Evolutionary conservation across 495 filamentous ascomycete species (phyloP), one percentile per base, ranked within the genome.

Genomic region (Hypoxylon trugodes): DNA sequence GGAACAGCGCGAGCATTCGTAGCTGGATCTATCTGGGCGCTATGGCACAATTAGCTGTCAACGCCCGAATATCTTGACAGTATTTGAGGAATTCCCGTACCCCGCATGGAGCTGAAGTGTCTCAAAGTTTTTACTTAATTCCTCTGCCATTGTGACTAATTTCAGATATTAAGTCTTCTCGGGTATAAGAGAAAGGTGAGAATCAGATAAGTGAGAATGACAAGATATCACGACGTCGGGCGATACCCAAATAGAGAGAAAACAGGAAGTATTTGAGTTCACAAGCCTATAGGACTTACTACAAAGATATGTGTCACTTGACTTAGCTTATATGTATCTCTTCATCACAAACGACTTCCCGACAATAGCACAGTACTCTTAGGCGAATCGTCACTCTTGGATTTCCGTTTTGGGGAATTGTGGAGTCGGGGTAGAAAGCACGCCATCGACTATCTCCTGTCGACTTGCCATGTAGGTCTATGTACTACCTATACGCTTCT

Each of bases 101-200:
- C 94, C 94, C 73, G 93, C 95, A 76, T 98, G 95, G 61, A 98
- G 84, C 80, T 97, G 96, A 71, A 97, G 88, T 50, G 95, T 97
- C 83, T 97, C 95, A 66, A 98, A 98, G 66, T 84, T 72, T 64
- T 74, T 76, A 72, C 73, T 74, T 25, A 77, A 66, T 38, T 77
- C 75, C 43, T 68, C 63, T 19, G 70, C 70, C 70, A 72, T 72
- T 40, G 52, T 7, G 46, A 32, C 28, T 52, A 28, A 24, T 21
- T 49, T 45, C 10, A 4, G n/a, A 6, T 50, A 25, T 32, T 56
- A 50, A 49, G 59, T 56, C 25, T 15, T 45, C 37, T 36, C 16
- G 30, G n/a, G 9, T 35, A 38, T 16, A 24, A 8, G 33, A 16
- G 26, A 12, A 15, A 42, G 38, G n/a, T 16, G 33, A 33, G 15